Base-by-base conservation (phyloP, 441 rosid genomes). In the Heliophila coronopifolia region DNA sequence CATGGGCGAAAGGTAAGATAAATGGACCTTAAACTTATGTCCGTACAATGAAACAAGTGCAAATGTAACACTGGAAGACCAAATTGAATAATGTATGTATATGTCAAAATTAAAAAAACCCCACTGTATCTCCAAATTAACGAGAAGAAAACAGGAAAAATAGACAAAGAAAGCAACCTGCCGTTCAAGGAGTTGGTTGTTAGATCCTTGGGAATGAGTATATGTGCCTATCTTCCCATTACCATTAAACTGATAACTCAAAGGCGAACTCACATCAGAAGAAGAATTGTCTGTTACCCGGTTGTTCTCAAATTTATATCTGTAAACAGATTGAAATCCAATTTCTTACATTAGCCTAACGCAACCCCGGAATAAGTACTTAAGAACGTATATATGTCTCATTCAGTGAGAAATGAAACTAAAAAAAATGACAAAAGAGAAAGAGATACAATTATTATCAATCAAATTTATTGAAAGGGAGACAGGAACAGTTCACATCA, bases 291-390 rank as follows among this genome's bases (percentile, higher is more conserved):
- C 93, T 75, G 73, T 80, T 46, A 86, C 84, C 56, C 79, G 70
- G 77, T 80, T 82, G 77, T 90, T 86, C 77, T 86, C 94, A 38
- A 69, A 90, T 69, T 86, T 86, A 72, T 80, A 90, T 70, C 96
- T 86, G 67, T 55, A 44, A 59, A 50, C 10, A 43, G 23, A 45
- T 54, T 20, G 49, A 67, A 26, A 65, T 57, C 26, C 20, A 57
- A 43, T 18, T 52, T 44, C 16, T 39, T 38, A 56, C n/a, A 22
- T 57, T 26, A 37, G 44, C 39, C 36, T 42, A 43, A 27, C 52
- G 20, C 63, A 51, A 26, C 42, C 22, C 5, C 17, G 34, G 39
- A 40, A 46, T 14, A 32, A 9, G 36, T 25, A 35, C 37, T 22
- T 22, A 9, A 53, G 9, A 59, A 9, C 39, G 26, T 15, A 39